phyloP scores from a whole-genome alignment of 768 basidiomycete species.

The Tulasnella sp. region DNA sequence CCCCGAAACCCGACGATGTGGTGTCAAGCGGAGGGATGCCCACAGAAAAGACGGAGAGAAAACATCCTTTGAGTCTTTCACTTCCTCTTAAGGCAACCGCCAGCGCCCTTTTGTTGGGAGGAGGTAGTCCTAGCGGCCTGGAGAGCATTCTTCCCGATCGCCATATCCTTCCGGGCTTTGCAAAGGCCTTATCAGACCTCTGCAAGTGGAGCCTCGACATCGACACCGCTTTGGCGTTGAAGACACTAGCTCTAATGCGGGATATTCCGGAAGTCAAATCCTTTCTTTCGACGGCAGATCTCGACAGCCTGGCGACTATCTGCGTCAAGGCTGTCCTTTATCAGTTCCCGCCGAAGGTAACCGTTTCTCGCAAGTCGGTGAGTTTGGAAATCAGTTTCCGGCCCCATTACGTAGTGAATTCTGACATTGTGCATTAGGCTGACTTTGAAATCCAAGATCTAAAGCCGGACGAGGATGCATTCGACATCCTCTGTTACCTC shows the following conservation, averaged over 20 bases:
- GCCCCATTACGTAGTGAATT: neutral
- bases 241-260: neutral
- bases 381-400: neutral
- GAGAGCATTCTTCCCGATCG: neutral
- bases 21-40: too few relatives aligned
- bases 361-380: neutral
- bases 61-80: neutral
- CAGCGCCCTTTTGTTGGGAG: neutral
- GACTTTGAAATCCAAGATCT: neutral
- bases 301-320: neutral
- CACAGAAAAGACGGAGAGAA: too few relatives aligned
- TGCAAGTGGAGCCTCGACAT: neutral
- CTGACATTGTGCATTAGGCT: neutral
- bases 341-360: neutral
- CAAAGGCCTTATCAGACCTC: neutral
- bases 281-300: neutral
- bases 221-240: neutral
- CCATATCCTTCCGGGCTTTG: fast-evolving
- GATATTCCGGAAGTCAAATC: neutral
- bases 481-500: neutral
- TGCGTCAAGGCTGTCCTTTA: neutral
- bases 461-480: neutral
- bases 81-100: neutral
- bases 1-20: neutral
- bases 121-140: neutral